Conservation (phyloP, 164 flowering plant species). For the Echeveria elegans region DNA sequence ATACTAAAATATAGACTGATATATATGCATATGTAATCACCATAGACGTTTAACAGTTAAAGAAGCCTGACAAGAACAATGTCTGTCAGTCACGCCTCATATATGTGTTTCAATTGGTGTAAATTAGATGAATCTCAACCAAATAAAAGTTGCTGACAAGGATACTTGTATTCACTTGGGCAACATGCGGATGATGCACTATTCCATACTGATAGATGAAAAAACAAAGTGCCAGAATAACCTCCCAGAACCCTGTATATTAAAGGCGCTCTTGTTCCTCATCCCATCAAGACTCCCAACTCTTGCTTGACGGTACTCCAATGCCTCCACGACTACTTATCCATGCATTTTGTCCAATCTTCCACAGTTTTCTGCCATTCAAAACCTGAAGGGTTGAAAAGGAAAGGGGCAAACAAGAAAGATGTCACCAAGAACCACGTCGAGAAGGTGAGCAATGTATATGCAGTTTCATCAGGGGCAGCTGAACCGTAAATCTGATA, state of each 20-base stretch:
- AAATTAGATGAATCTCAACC: background rate
- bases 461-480: conserved; percentile 7
- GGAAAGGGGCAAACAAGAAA: conserved; percentile 11
- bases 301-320: conserved; percentile 10
- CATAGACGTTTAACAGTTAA: background rate
- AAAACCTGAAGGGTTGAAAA: conserved; percentile 10
- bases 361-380: conserved; percentile 11
- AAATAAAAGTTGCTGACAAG: background rate
- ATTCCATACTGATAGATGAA: conserved; percentile 10
- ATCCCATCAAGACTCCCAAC: conserved; percentile 12
- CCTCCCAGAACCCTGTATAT: conserved; percentile 10
- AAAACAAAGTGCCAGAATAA: conserved; percentile 6
- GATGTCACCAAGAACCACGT: conserved; percentile 11
- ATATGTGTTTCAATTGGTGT: background rate
- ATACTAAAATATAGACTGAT: background rate
- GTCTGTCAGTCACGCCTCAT: background rate
- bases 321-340: conserved; percentile 9
- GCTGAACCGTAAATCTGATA: conserved; percentile 9
- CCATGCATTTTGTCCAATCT: conserved; percentile 11
- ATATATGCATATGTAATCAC: background rate
- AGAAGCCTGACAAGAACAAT: background rate
- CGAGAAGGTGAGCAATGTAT: conserved; percentile 9
- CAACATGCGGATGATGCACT: conserved; percentile 5
- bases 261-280: conserved; percentile 9
- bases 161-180: background rate